These are phyloP conservation scores for Coniochaeta sp. DNA, from an alignment of 2,329 filamentous ascomycete species.

Conservation along the genomic window DNA sequence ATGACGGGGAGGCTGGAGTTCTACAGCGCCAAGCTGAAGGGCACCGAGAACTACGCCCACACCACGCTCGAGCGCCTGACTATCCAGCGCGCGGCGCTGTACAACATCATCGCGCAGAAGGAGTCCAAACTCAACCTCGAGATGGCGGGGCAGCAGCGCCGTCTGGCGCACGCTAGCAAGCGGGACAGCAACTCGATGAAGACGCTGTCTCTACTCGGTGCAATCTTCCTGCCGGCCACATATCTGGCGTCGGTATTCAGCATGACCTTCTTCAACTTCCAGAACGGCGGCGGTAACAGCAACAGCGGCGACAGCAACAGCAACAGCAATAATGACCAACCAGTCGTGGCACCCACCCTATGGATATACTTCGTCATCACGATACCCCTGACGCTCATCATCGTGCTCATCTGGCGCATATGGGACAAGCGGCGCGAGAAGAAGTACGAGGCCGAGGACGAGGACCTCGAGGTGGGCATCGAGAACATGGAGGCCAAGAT, in stretches of 20 bases:
- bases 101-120: conserved; percentile 59
- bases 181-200: conserved; percentile 59
- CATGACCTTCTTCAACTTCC: conserved; percentile 62
- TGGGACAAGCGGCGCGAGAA: conserved; percentile 44
- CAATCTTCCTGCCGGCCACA: conserved; percentile 55
- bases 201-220: conserved; percentile 55
- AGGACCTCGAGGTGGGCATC: conserved; percentile 45
- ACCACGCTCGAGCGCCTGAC: conserved; percentile 53
- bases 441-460: conserved; percentile 39
- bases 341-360: conserved; percentile 40
- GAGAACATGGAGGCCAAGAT: conserved; percentile 50
- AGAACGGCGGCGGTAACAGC: conserved; percentile 25
- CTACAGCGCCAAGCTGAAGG: conserved; percentile 2
- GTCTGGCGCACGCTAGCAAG: conserved; percentile 52
- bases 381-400: conserved; percentile 46
- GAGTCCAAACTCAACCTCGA: conserved; percentile 57
- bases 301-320: not conserved
- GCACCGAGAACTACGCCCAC: conserved; percentile 24
- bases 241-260: conserved; percentile 56
- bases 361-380: conserved; percentile 60
- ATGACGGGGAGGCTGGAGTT: conserved; percentile 50
- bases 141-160: conserved; percentile 52
- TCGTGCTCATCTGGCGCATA: conserved; percentile 47
- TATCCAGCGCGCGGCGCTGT: conserved; percentile 54
- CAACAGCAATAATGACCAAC: conserved; percentile 20